Base-by-base conservation (phyloP, 176 grass and related monocot genomes). In the Rhynchospora tenuis region DNA sequence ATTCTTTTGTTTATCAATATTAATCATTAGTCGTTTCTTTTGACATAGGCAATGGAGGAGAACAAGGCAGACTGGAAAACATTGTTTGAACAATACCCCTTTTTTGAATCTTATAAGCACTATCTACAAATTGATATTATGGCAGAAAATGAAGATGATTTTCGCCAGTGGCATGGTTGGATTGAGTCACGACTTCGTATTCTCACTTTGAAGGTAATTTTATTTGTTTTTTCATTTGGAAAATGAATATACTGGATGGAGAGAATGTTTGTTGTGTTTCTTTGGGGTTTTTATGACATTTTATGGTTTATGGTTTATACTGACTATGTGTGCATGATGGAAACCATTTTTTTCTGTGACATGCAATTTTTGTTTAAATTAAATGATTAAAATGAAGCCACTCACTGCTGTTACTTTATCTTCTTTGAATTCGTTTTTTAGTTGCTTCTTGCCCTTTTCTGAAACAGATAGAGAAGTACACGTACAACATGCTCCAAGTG, bases 111-210 rank as follows among this genome's bases (percentile, higher is more conserved):
- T 33, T 97, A 97, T 69, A 94, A 87, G 78, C 89, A 97, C 74
- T 97, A 94, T 86, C 89, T 94, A 26, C 68, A 94, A 75, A 87
- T 97, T 83, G 87, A 87, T 63, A 89, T 97, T 42, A 85, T 88
- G 44, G 92, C 90, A 20, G 91, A 78, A 88, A 94, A 90, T 83
- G 92, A 94, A 89, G 85, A 87, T 91, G 92, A 97, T 31, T 89
- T 97, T 59, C 87, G 94, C 46, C 91, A 94, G 73, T 97, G 94
- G 94, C 93, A 97, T 83, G 94, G 92, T n/a, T 97, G 94, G 94
- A 92, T 97, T 42, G 90, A 97, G 84, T 94, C 94, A 59, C 88
- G 90, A 19, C 92, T 97, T 81, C 92, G 94, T 29, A 94, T 88
- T 9, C 92, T 97, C 63, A 93, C 89, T 64, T 84, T 97, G 28